These are phyloP conservation scores for Aspergillus niger DNA, from an alignment of 2,329 filamentous ascomycete genomes.

Conservation along the genomic window DNA sequence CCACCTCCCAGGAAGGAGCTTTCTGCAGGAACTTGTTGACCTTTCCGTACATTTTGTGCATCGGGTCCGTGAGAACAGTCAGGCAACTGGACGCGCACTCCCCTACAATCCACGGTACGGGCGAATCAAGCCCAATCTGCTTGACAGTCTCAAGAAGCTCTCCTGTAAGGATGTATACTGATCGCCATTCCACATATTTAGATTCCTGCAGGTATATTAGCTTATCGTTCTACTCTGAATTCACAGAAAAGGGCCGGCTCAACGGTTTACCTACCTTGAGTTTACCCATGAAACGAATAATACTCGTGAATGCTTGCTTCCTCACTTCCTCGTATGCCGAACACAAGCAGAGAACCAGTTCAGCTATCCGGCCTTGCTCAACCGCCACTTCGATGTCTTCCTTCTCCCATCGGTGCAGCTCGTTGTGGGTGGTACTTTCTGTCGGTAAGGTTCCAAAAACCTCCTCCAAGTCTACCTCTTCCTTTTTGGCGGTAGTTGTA, in stretches of 20 bases:
- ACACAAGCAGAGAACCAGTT: conserved; percentile 72
- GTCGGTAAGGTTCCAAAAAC: conserved; percentile 55
- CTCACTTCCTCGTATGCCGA: conserved; percentile 75
- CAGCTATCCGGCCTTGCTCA: conserved; percentile 71
- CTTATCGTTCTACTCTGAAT: background rate
- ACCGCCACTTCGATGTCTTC: conserved; percentile 78
- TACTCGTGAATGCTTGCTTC: conserved; percentile 63
- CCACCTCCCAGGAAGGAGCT: conserved; percentile 70
- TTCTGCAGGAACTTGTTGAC: conserved; percentile 81
- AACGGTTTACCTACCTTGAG: conserved; percentile 42
- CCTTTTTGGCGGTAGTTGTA: conserved; percentile 5
- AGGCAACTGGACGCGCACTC: conserved; percentile 73
- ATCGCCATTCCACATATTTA: conserved; percentile 72
- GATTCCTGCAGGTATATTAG: conserved; percentile 55
- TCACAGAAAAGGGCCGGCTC: conserved; percentile 8
- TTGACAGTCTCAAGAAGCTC: conserved; percentile 77
- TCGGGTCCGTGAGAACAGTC: conserved; percentile 70
- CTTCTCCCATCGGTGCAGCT: conserved; percentile 65
- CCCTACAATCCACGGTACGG: conserved; percentile 73
- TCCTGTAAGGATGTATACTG: conserved; percentile 75
- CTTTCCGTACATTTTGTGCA: conserved; percentile 82
- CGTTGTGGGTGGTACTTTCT: conserved; percentile 46
- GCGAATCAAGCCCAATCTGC: conserved; percentile 54
- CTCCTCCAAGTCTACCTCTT: conserved; percentile 51
- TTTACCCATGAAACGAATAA: conserved; percentile 49